Percentiles rank a stretch among this genome's conserved stretches.
These are phyloP conservation scores for California macrophylla DNA, from an alignment of 441 rosid species.

Conservation along the genomic window DNA sequence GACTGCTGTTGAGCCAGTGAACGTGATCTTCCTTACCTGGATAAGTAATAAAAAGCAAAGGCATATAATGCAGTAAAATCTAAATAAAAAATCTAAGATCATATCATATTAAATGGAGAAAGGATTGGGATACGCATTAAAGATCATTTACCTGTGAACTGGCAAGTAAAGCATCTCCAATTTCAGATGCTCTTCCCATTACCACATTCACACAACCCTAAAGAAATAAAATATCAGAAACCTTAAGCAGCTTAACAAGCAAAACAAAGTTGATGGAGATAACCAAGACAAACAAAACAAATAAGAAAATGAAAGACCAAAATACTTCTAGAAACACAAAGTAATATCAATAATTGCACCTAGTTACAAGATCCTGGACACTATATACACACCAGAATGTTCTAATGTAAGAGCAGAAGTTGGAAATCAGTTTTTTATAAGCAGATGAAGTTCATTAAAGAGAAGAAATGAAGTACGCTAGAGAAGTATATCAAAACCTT, in stretches of 20 bases:
- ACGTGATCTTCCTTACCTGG: constrained; percentile 90
- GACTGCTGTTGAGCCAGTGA: constrained; percentile 94
- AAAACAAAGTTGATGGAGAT: background rate
- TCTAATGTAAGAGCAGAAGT: background rate
- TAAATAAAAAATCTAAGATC: constrained; percentile 5
- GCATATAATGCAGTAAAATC: constrained; percentile 13
- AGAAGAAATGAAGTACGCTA: background rate
- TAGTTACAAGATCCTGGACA: background rate
- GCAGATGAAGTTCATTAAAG: background rate
- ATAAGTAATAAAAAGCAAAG: constrained; percentile 20
- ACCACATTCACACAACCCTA: constrained; percentile 87
- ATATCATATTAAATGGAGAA: constrained; percentile 16
- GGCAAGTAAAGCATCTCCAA: constrained; percentile 74
- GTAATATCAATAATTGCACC: constrained; percentile 1
- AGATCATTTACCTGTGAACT: constrained; percentile 57
- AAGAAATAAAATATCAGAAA: constrained; percentile 18
- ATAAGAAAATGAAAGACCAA: background rate
- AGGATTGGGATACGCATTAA: constrained; percentile 1
- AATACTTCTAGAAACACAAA: background rate
- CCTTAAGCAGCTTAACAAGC: constrained; percentile 14
- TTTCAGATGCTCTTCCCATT: constrained; percentile 87
- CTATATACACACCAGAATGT: background rate
- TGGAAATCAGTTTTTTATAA: background rate
- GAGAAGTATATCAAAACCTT: background rate
- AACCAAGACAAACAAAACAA: constrained; percentile 2